A percentile compares a stretch with the other conserved stretches of the same genome.
Conservation (phyloP, 1,139 yeast genomes). For the Sugiyamaella novakii region DNA sequence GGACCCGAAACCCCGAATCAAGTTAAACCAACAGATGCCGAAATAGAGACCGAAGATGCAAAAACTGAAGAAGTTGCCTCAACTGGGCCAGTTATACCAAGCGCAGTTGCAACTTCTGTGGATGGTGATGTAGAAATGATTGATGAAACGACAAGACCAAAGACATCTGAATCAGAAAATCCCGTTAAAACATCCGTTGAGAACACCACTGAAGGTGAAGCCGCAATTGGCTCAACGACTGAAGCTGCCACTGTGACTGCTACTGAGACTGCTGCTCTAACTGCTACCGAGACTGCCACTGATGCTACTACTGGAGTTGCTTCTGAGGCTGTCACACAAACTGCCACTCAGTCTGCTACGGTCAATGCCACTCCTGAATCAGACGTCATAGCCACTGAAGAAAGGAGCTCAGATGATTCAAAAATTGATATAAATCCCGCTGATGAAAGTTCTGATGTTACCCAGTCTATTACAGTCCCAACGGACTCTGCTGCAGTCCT, state of each 20-base stretch:
- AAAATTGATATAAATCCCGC: constrained; percentile 3
- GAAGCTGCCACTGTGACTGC: constrained; percentile 2
- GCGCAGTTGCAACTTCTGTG: not conserved
- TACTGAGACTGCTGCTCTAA: constrained; percentile 9
- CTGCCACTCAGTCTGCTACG: not conserved
- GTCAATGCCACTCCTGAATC: not conserved
- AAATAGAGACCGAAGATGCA: not conserved
- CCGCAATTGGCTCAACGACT: constrained; percentile 2
- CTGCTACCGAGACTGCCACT: not conserved
- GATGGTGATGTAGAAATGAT: constrained; percentile 14
- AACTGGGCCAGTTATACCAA: not conserved
- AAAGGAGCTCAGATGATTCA: constrained; percentile 12
- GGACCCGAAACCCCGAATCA: no score
- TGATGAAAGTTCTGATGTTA: not conserved
- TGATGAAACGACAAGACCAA: constrained; percentile 2
- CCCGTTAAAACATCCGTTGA: not conserved
- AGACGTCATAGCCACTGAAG: constrained; percentile 7
- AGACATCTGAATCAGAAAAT: not conserved
- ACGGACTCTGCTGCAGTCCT: constrained; percentile 9
- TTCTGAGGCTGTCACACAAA: constrained; percentile 6
- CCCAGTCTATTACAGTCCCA: constrained; percentile 9
- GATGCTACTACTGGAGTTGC: constrained; percentile 4
- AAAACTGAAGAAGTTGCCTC: constrained; percentile 6
- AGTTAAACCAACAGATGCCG: not conserved
- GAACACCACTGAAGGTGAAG: not conserved